Evolutionary conservation across 2,329 filamentous ascomycete species (phyloP), one percentile per base, ranked within the genome.

Genomic region (Rutstroemia sp.): DNA sequence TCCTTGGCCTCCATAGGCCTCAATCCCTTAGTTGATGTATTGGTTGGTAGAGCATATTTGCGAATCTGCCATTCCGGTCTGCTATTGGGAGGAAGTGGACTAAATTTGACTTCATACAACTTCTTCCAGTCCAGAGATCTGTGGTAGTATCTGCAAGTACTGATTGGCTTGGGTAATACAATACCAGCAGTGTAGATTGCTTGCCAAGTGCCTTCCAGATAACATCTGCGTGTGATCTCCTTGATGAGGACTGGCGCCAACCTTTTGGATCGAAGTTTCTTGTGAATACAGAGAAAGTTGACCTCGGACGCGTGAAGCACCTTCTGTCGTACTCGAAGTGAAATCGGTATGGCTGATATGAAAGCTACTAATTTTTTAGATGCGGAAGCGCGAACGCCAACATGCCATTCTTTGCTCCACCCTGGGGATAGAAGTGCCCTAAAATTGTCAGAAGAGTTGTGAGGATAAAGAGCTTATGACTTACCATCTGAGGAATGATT

Each of bases 211-310:
- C 86, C 88, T 61, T 88, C 79, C 48, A 91, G 74, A 72, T 97
- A 95, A 77, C 90, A 95, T 61, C 91, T 82, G 48, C 94, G 87
- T 5, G 94, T 99, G 65, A 99, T 90, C 71, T 99, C 94, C 73
- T 96, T 96, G 77, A 99, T 99, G 53, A 99, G 82, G 2, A 97
- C 88, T 0, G 94, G 94, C 0, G 94, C 86, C 45, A 99, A 83
- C 54, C 94, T 86, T 77, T 97, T 96, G 57, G 88, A 84, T 51
- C 94, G 89, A 34, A 99, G 83, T 75, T 97, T 97, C 79, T 97
- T 97, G 79, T 99, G 94, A 55, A 99, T 87, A 68, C 92, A 95
- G 63, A 99, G 85, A 74, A 97, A 99, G 77, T 99, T 99, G 74
- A 99, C 94, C 72, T 99, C 94, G 49, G 89, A 91, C 64, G 88